Percentiles rank a stretch among this genome's conserved stretches.
phyloP scores from a whole-genome alignment of 2,329 filamentous ascomycete species.

The Colletotrichum spinosum region DNA sequence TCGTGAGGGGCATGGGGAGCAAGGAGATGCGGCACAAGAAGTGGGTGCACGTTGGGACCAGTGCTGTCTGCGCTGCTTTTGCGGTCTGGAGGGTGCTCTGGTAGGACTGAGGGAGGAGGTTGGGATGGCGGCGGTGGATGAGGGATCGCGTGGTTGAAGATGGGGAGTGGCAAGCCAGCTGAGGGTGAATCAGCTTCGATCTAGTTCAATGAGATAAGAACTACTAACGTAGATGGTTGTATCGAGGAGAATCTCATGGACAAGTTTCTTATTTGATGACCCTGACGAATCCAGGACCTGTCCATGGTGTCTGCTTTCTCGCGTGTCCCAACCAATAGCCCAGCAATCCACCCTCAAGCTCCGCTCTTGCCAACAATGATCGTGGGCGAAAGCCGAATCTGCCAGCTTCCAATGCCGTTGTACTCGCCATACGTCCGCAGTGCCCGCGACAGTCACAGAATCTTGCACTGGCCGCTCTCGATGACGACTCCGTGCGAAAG shows the following conservation, averaged over 20 bases:
- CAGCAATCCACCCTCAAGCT: neutral
- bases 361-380: conserved; percentile 51
- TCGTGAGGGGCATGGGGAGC: conserved; percentile 5
- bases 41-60: conserved; percentile 10
- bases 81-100: conserved; percentile 21
- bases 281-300: no score
- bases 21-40: neutral
- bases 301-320: no score
- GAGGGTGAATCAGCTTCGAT: no score
- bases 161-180: no score
- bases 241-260: neutral
- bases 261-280: no score
- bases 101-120: neutral
- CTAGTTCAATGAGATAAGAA: no score
- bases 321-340: no score
- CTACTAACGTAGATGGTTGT: neutral
- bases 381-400: conserved; percentile 52
- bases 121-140: neutral
- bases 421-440: conserved; percentile 63
- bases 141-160: no score
- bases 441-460: conserved; percentile 51
- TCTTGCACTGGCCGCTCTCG: conserved; percentile 30
- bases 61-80: conserved; percentile 4
- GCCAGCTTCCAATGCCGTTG: conserved; percentile 57
- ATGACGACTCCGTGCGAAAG: conserved; percentile 32